Percentiles rank a stretch among this genome's conserved stretches.
Conservation (phyloP, 2,329 filamentous ascomycete species). For the Cytospora piceicola region DNA sequence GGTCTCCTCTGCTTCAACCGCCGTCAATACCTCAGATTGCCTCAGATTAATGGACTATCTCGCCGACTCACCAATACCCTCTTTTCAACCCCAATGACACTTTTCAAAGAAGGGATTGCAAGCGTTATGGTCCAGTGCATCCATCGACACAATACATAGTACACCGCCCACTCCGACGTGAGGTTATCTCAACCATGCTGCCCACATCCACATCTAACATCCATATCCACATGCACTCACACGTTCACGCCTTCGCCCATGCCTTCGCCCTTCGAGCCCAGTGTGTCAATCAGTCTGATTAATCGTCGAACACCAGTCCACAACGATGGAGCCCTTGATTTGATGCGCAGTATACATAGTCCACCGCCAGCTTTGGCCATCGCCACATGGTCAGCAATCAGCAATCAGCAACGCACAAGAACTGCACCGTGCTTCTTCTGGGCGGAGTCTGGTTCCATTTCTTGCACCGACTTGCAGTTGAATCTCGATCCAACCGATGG, state of each 20-base stretch:
- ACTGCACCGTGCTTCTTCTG: too few relatives aligned
- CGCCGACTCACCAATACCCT: background rate
- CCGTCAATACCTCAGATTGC: background rate
- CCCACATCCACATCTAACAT: background rate
- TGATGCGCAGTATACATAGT: too few relatives aligned
- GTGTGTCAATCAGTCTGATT: too few relatives aligned
- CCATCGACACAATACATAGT: background rate
- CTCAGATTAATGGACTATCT: background rate
- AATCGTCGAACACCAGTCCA: background rate
- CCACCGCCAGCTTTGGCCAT: too few relatives aligned
- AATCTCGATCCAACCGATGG: too few relatives aligned
- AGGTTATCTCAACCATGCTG: background rate
- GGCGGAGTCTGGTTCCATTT: too few relatives aligned
- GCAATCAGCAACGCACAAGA: too few relatives aligned
- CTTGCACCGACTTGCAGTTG: too few relatives aligned
- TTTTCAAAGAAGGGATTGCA: background rate
- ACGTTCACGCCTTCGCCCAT: too few relatives aligned
- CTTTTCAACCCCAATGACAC: background rate
- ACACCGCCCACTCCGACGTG: background rate
- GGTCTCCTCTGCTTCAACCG: too few relatives aligned
- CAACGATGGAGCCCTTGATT: background rate
- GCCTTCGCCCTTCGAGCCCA: too few relatives aligned
- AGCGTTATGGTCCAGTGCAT: background rate
- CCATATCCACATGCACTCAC: background rate
- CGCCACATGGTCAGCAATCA: too few relatives aligned